These are phyloP conservation scores for Glebionis coronaria DNA, from an alignment of 129 eudicot genomes.

Conservation along the genomic window DNA sequence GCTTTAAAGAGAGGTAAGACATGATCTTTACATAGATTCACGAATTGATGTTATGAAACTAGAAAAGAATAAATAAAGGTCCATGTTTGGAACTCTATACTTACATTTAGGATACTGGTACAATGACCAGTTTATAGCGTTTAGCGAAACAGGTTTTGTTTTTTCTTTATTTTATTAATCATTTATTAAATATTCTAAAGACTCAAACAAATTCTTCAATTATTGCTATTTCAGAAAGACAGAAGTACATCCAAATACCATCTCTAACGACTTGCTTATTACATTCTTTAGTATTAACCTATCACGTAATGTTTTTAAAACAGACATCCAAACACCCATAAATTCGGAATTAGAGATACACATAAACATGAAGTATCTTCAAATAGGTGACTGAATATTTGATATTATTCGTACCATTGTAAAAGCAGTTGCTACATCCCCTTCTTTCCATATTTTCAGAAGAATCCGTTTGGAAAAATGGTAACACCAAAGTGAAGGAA, in stretches of 20 bases:
- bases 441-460: conserved; percentile 96
- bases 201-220: no score
- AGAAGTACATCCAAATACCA: background rate
- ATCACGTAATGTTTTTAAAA: background rate
- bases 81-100: background rate
- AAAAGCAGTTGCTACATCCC: conserved; percentile 96
- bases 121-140: background rate
- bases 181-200: no score
- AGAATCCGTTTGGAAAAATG: conserved; percentile 92
- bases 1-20: no score
- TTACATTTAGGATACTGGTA: background rate
- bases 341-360: background rate
- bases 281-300: background rate
- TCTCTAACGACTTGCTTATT: background rate
- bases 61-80: background rate
- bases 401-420: conserved; percentile 94
- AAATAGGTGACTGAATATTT: conserved; percentile 46
- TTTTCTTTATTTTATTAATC: background rate
- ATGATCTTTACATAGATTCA: background rate
- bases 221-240: no score
- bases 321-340: background rate
- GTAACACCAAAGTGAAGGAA: conserved; percentile 83
- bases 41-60: background rate
- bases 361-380: background rate
- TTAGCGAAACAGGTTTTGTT: background rate